Evolutionary conservation across 768 basidiomycete genomes (phyloP).

Genomic region (Brasilioporus rufonigricans): DNA sequence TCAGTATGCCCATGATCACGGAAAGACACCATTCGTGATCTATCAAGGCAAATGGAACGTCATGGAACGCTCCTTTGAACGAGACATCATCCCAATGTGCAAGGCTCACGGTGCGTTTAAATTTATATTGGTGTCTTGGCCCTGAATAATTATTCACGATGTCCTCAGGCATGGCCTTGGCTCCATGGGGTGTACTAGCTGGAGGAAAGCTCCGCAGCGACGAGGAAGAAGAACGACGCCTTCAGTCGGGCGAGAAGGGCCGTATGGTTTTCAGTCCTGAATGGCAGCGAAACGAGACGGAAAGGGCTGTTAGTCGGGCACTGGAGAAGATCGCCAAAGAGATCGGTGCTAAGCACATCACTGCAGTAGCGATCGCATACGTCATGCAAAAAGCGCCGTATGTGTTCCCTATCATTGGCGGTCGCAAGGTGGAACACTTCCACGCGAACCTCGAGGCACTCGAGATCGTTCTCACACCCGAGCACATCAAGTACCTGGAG

Average conservation of each 20-base stretch:
- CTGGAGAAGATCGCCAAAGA: conserved; percentile 41
- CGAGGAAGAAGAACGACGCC: conserved; percentile 28
- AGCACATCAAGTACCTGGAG: conserved; percentile 41
- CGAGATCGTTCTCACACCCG: conserved; percentile 35
- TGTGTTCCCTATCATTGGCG: conserved; percentile 42
- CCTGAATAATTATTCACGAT: not conserved
- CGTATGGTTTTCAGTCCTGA: conserved; percentile 21
- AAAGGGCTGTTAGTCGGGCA: conserved; percentile 32
- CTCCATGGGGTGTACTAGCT: conserved; percentile 37
- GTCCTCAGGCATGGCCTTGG: conserved; percentile 32
- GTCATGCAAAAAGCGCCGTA: conserved; percentile 49
- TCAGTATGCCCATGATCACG: conserved; percentile 41
- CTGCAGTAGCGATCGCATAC: conserved; percentile 42
- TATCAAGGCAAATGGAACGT: conserved; percentile 41
- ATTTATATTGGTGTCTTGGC: not conserved
- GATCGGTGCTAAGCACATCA: conserved; percentile 36
- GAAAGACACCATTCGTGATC: conserved; percentile 43
- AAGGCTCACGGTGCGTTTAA: conserved; percentile 19
- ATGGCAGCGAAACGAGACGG: conserved; percentile 36
- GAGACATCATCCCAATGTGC: conserved; percentile 41
- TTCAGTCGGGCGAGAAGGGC: conserved; percentile 37
- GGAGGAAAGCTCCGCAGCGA: conserved; percentile 31
- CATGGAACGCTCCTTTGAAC: conserved; percentile 40
- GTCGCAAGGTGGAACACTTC: conserved; percentile 44
- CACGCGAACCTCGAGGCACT: conserved; percentile 42